These are phyloP conservation scores for Rhytidiadelphus loreus DNA, from an alignment of 225 moss, liverwort and hornwort species.

Conservation along the genomic window DNA sequence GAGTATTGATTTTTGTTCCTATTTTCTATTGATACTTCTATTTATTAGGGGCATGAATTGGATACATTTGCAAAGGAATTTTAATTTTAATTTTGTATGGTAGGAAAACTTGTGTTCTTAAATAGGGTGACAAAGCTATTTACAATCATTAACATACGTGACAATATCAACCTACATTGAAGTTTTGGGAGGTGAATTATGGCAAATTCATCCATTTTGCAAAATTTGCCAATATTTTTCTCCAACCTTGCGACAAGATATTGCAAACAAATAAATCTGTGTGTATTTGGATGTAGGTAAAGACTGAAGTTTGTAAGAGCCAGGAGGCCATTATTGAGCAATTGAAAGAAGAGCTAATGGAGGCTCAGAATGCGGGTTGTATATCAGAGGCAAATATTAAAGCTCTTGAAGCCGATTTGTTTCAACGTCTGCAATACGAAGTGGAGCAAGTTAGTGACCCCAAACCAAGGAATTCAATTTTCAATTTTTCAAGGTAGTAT, in stretches of 20 bases:
- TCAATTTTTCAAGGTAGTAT: too few relatives aligned
- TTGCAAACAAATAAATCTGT: too few relatives aligned
- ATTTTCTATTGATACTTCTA: not conserved
- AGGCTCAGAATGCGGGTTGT: not conserved
- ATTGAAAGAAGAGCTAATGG: constrained; percentile 3
- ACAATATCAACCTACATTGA: not conserved
- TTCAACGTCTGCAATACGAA: not conserved
- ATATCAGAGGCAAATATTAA: not conserved
- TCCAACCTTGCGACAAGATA: too few relatives aligned
- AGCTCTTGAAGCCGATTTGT: not conserved
- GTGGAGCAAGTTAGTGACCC: not conserved
- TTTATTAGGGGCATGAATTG: not conserved
- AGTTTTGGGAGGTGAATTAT: not conserved
- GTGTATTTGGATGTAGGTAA: not conserved
- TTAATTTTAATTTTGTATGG: not conserved
- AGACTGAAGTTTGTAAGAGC: not conserved
- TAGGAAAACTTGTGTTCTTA: not conserved
- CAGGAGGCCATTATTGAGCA: not conserved
- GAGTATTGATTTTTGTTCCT: not conserved
- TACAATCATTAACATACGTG: not conserved
- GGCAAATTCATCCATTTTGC: not conserved
- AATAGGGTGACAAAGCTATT: not conserved
- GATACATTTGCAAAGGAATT: not conserved
- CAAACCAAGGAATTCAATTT: too few relatives aligned
- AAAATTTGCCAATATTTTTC: too few relatives aligned